Base-by-base conservation (phyloP, 495 filamentous ascomycete species). In the Chlorociboria aeruginascens region DNA sequence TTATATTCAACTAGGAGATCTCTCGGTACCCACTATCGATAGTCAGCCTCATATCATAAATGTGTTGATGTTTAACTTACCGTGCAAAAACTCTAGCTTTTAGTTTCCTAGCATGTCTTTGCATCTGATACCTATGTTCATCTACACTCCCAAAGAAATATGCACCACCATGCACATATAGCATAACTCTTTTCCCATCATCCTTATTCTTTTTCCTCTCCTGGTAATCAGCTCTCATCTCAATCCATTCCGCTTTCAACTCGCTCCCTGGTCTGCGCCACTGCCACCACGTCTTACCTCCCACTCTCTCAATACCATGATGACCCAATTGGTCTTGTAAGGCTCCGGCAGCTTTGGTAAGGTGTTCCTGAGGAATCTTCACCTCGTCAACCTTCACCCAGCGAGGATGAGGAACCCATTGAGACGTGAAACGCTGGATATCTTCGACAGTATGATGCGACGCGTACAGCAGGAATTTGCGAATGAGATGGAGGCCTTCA, bases 41-140 rank as follows among this genome's bases (percentile, higher is more conserved):
- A 32, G 30, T 60, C 46, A 60, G 55, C 51, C 13, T 38, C 42
- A 8, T n/a, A 13, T 16, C 11, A 14, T 13, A 16, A 25, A 25
- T 25, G 20, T 25, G 20, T 25, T 25, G 20, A 25, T 25, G 20
- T 25, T 4, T 25, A 17, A 64, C 66, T 66, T 62, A 70, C 68
- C 72, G 90, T 32, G 90, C 87, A 66, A 96, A 76, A 12, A 94
- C 84, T 40, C 86, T 74, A 25, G 87, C 90, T 60, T 88, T 86
- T 45, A 97, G 67, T 67, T 96, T 96, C 47, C 92, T 75, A 45
- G 90, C 90, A 75, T 96, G 87, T 35, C 90, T 73, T 66, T 97
- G 90, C 70, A 97, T 78, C 69, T 95, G 89, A 64, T 95, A 95
- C 16, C 90, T 81, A 69, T 97, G 90, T 59, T 90, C 88, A 58